phyloP scores from a whole-genome alignment of 2,329 filamentous ascomycete species.

The Teratosphaeria zuluensis region DNA sequence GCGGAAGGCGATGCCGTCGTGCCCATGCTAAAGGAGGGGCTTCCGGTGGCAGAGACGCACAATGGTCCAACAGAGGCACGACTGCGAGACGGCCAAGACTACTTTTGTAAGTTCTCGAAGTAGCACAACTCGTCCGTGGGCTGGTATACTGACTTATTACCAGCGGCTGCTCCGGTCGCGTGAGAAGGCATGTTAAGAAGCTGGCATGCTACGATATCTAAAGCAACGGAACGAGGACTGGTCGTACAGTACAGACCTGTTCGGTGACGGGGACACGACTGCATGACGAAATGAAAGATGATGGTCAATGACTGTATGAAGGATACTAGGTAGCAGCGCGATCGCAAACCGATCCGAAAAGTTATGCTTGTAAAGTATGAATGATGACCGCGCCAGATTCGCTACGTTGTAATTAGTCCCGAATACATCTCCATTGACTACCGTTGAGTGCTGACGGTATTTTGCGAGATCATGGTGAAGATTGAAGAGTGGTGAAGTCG shows the following conservation, averaged over 20 bases:
- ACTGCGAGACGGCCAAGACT: slow-evolving; percentile 10
- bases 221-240: not conserved
- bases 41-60: slow-evolving; percentile 3
- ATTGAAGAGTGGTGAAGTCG: no score
- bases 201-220: not conserved
- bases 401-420: no score
- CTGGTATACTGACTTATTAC: not conserved
- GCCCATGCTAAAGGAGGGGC: slow-evolving; percentile 11
- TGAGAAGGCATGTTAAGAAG: not conserved
- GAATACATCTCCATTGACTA: no score
- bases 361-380: no score
- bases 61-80: slow-evolving; percentile 3
- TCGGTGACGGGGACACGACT: not conserved
- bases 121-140: not conserved
- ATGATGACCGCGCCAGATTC: no score
- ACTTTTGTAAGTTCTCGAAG: slow-evolving; percentile 5
- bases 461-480: no score
- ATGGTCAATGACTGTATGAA: no score
- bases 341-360: no score
- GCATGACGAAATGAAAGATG: not conserved
- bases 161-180: not conserved
- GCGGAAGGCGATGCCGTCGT: slow-evolving; percentile 9
- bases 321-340: no score
- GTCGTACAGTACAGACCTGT: not conserved
- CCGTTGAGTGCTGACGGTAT: no score